A percentile compares a stretch with the other conserved stretches of the same genome.
Conservation (phyloP, 2,329 filamentous ascomycete species). For the Fusarium illudens region DNA sequence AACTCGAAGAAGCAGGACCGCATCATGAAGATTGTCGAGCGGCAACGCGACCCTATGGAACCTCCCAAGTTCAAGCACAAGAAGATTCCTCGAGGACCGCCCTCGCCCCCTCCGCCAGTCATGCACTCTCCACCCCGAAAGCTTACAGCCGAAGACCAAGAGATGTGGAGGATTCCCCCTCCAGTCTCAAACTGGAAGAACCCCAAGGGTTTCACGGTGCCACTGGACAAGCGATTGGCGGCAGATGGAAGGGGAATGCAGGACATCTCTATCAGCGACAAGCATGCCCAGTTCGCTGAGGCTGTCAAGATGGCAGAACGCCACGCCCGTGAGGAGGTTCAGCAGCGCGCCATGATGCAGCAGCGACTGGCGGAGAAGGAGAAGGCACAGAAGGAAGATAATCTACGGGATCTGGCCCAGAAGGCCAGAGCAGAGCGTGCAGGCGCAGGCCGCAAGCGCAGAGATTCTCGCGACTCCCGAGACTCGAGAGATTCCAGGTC, state of each 20-base stretch:
- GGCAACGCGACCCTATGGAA: conserved; percentile 93
- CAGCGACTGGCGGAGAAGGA: conserved; percentile 96
- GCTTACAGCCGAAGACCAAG: conserved; percentile 94
- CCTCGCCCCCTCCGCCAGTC: conserved; percentile 89
- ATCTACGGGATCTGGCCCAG: conserved; percentile 85
- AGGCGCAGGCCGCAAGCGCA: conserved; percentile 57
- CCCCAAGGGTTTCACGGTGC: conserved; percentile 96
- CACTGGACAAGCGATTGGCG: conserved; percentile 92
- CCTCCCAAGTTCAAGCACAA: conserved; percentile 99
- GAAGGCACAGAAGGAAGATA: conserved; percentile 92
- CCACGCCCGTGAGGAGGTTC: conserved; percentile 94
- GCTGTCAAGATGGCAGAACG: conserved; percentile 93
- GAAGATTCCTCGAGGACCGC: conserved; percentile 93
- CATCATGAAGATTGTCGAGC: conserved; percentile 98
- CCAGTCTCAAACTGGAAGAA: conserved; percentile 99
- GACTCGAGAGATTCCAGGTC: conserved; percentile 54
- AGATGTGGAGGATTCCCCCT: conserved; percentile 89
- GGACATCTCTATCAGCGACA: conserved; percentile 97
- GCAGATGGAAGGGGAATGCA: conserved; percentile 92
- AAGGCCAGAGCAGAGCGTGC: conserved; percentile 87
- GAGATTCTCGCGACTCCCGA: conserved; percentile 49
- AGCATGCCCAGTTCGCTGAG: conserved; percentile 96
- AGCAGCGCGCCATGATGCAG: conserved; percentile 92
- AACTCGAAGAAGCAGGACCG: conserved; percentile 87
- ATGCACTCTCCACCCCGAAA: conserved; percentile 96